Conservation (phyloP, 2,329 filamentous ascomycete genomes). For the Cytospora piceae region DNA sequence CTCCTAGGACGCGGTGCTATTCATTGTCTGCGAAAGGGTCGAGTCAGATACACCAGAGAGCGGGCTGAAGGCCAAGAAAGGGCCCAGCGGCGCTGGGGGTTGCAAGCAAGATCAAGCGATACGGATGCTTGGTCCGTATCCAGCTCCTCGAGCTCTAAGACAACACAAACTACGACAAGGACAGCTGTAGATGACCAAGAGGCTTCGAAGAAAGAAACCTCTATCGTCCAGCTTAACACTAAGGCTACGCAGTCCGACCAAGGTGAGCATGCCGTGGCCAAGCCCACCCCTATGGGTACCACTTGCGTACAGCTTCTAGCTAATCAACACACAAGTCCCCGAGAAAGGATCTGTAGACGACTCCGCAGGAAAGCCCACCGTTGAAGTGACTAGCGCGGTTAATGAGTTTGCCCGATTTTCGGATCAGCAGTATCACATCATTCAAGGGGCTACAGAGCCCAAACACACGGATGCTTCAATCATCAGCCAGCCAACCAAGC, state of each 20-base stretch:
- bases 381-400: no score
- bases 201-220: background rate
- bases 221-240: background rate
- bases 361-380: no score
- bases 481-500: slow-evolving; percentile 2
- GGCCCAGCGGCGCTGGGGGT: slow-evolving; percentile 6
- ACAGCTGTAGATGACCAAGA: slow-evolving; percentile 2
- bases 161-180: background rate
- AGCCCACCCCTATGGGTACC: no score
- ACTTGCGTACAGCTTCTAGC: no score
- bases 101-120: background rate
- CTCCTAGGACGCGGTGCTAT: slow-evolving; percentile 2
- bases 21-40: background rate
- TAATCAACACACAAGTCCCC: no score
- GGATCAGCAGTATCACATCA: no score
- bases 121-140: slow-evolving; percentile 3
- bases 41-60: background rate
- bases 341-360: no score
- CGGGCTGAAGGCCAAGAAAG: slow-evolving; percentile 8
- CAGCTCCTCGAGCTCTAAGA: background rate
- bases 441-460: background rate
- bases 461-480: background rate
- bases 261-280: background rate
- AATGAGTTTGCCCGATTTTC: no score
- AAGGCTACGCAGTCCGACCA: background rate